Evolutionary conservation across 306 rosid species (phyloP).

Genomic region (Quercus berberidifolia): DNA sequence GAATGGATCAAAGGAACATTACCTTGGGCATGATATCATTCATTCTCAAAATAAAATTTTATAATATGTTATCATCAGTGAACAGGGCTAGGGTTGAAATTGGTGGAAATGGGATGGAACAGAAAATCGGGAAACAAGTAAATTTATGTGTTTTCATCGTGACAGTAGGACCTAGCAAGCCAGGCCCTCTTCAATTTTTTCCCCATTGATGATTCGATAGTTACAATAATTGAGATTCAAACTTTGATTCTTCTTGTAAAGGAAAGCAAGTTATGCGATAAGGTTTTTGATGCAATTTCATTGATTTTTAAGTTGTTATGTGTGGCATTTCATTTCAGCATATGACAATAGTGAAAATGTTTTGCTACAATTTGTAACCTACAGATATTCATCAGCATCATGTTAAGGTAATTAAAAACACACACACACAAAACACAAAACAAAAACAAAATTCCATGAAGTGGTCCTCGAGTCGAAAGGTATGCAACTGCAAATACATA

Average conservation of each 20-base stretch:
- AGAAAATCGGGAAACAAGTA: neutral
- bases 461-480: neutral
- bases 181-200: neutral
- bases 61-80: neutral
- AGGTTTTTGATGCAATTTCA: too few species aligned
- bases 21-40: neutral
- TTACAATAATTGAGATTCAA: too few species aligned
- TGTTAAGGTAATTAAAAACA: neutral
- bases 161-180: neutral
- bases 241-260: too few species aligned
- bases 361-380: too few species aligned
- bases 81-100: neutral
- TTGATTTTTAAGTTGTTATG: neutral
- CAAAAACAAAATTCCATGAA: neutral
- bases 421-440: too few species aligned
- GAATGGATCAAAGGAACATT: neutral
- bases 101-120: neutral
- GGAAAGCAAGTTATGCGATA: too few species aligned
- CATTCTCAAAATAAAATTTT: neutral
- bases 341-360: neutral
- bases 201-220: neutral
- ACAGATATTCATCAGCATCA: neutral
- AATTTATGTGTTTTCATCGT: neutral
- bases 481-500: neutral
- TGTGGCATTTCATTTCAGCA: neutral